These are phyloP conservation scores for Sugiyamaella pinicola DNA, from an alignment of 1,139 yeast species.

Conservation along the genomic window DNA sequence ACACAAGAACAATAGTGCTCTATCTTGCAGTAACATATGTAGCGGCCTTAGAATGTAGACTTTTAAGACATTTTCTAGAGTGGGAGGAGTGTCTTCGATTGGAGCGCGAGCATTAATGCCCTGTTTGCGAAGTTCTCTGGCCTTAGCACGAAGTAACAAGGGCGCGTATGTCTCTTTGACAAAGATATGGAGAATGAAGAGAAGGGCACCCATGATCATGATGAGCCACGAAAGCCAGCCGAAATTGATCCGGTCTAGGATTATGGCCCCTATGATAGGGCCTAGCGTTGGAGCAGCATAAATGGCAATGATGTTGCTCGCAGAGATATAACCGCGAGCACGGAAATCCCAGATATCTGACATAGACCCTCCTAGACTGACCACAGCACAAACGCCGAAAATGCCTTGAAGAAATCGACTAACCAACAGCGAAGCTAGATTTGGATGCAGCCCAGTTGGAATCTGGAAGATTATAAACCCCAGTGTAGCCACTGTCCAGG, in stretches of 20 bases:
- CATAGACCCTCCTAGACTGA: constrained; percentile 67
- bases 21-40: constrained; percentile 12
- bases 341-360: constrained; percentile 39
- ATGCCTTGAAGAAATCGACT: constrained; percentile 19
- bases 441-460: constrained; percentile 10
- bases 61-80: constrained; percentile 7
- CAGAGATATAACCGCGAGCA: constrained; percentile 16
- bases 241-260: constrained; percentile 16
- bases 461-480: constrained; percentile 25
- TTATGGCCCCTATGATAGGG: constrained; percentile 18
- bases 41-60: constrained; percentile 9
- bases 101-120: constrained; percentile 17
- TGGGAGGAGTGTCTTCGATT: constrained; percentile 16
- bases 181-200: constrained; percentile 13
- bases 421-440: constrained; percentile 17
- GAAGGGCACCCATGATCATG: constrained; percentile 19
- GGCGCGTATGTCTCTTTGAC: constrained; percentile 18
- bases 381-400: constrained; percentile 48
- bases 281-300: constrained; percentile 21
- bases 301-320: constrained; percentile 20
- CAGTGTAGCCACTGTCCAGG: constrained; percentile 57
- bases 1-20: constrained; percentile 19
- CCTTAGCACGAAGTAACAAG: constrained; percentile 14
- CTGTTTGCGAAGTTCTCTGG: constrained; percentile 11
- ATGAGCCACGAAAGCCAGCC: constrained; percentile 23